Base-by-base conservation (phyloP, 345 rosid species). In the Leavenworthia alabamica region DNA sequence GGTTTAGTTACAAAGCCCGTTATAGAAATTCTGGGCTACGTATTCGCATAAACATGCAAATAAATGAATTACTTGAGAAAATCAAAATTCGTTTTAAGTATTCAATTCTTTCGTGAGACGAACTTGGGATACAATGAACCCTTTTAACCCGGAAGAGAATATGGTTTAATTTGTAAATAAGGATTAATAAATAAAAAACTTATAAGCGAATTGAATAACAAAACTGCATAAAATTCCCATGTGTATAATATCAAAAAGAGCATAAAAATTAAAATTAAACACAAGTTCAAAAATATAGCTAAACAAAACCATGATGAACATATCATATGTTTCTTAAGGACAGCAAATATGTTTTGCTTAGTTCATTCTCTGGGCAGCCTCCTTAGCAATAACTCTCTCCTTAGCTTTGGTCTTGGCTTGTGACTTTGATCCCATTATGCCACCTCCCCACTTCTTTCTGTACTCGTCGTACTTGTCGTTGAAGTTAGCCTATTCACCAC, bases 371-470 rank as follows among this genome's bases (percentile, higher is more conserved):
- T 85, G 89, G 12, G 92, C 86, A 41, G 85, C 89, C 53, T 85
- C 92, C 72, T 85, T 86, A 0, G 86, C 89, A 13, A 86, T 63
- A 51, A 86, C 52, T 16, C 67, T 86, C 64, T 86, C 89, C 76
- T 81, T 86, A 1, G 93, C 93, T 65, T 83, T 83, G 49, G 81
- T 80, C 72, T 71, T 81, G 32, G 86, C 89, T 77, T 81, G 89
- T 12, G 93, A 83, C 74, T 86, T 86, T 7, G 93, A 83, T 23
- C 93, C 93, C 93, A 86, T 86, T 15, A 86, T 80, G 6, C 93
- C 93, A 54, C 94, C 94, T 28, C 94, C 94, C 94, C 94, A 83
- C 76, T 78, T 86, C 84, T 86, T 86, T 16, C 93, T 80, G 70
- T 77, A 68, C 78, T 86, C 93, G 5, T 86, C 93, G 12, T 67